These are phyloP conservation scores for Herpotrichia juniperi DNA, from an alignment of 2,329 filamentous ascomycete genomes.

Conservation along the genomic window DNA sequence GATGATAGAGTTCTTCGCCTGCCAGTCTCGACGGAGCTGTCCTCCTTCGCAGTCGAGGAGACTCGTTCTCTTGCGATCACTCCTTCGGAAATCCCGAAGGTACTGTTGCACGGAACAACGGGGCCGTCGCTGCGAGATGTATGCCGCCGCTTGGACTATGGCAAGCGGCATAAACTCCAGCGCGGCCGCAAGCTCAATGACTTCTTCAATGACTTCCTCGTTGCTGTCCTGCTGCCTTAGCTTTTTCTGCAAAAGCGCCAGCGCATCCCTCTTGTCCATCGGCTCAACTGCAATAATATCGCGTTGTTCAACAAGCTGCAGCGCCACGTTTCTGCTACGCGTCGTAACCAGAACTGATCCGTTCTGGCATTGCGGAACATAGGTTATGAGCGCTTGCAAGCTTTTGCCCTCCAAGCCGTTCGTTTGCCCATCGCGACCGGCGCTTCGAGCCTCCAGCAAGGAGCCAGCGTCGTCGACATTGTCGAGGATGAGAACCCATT, in stretches of 20 bases:
- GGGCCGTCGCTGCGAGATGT: conserved; percentile 25
- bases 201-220: conserved; percentile 8
- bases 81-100: conserved; percentile 44
- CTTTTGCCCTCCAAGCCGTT: not conserved
- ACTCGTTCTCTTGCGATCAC: conserved; percentile 30
- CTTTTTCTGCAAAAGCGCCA: conserved; percentile 5
- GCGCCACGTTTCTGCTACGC: conserved; percentile 4
- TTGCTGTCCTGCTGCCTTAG: conserved; percentile 1
- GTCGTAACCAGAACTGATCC: conserved; percentile 7
- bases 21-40: conserved; percentile 35
- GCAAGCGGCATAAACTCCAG: conserved; percentile 42
- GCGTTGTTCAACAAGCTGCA: conserved; percentile 5
- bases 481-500: conserved; percentile 23
- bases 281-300: conserved; percentile 7
- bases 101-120: conserved; percentile 34
- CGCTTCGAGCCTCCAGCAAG: conserved; percentile 1
- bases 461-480: conserved; percentile 18
- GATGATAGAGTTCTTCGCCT: conserved; percentile 41
- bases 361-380: conserved; percentile 8
- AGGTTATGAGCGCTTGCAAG: not conserved
- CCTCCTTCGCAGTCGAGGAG: conserved; percentile 21
- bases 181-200: conserved; percentile 17
- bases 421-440: not conserved
- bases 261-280: conserved; percentile 4
- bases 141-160: conserved; percentile 38